phyloP scores from a whole-genome alignment of 805 yeast genomes.

The Wickerhamiella qilinensis region DNA sequence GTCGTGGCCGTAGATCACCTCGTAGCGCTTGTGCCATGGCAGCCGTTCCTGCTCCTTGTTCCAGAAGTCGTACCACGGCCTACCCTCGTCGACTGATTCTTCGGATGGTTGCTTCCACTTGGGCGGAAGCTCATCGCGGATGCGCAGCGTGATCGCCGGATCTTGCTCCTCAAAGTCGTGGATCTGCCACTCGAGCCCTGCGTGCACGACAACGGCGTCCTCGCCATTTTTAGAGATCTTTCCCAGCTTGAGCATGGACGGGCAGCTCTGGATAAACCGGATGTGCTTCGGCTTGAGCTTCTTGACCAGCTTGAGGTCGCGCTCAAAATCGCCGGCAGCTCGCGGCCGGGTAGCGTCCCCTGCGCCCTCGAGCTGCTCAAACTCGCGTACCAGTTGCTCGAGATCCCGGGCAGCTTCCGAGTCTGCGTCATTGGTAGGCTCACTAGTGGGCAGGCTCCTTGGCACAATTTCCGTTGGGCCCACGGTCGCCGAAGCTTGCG shows the following conservation, averaged over 20 bases:
- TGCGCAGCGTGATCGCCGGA: conserved; percentile 46
- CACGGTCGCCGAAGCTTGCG: conserved; percentile 2
- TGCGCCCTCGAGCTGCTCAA: not conserved
- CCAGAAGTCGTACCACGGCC: conserved; percentile 47
- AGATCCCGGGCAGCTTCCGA: not conserved
- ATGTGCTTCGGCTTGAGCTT: conserved; percentile 45
- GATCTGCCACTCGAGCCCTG: conserved; percentile 59
- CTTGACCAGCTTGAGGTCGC: conserved; percentile 33
- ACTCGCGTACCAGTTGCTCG: not conserved
- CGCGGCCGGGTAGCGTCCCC: no score
- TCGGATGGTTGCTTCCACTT: conserved; percentile 43
- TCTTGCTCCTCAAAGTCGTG: conserved; percentile 35
- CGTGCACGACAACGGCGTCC: conserved; percentile 57
- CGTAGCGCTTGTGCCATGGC: conserved; percentile 15
- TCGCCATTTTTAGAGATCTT: conserved; percentile 27
- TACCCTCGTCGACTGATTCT: conserved; percentile 16
- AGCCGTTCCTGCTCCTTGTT: conserved; percentile 26
- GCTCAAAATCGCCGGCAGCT: conserved; percentile 19
- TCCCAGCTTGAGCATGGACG: conserved; percentile 48
- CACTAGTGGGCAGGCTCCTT: not conserved
- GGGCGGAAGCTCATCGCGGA: conserved; percentile 56
- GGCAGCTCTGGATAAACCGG: conserved; percentile 41
- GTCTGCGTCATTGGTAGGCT: not conserved
- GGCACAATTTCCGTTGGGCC: conserved; percentile 2
- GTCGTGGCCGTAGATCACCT: conserved; percentile 77